Evolutionary conservation across 345 rosid species (phyloP), one percentile per base, ranked within the genome.

Genomic region (Limnanthes douglasii): DNA sequence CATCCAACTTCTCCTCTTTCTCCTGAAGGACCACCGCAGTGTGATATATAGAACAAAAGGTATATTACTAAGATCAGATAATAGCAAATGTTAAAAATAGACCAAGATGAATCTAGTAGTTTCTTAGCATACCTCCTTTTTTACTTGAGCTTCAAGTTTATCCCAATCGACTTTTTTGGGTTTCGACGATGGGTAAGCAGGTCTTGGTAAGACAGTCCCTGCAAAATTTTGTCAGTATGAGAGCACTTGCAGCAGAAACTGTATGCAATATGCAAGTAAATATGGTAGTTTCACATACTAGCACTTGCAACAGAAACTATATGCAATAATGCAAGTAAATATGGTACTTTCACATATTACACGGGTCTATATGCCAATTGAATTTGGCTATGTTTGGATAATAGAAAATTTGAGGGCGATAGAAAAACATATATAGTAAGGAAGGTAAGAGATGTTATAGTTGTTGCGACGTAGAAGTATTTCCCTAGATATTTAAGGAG

Each of bases 1-100:
- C 99, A 33, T 85, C 94, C 16, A 92, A 57, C 45, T 80, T 80
- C 59, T 92, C 99, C 6, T 92, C 94, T 63, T 85, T 92, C 55
- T 92, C 99, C 99, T 90, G 71, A 38, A 61, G 53, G 5, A 18
- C 23, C 26, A 32, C 15, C 35, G 28, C 31, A 32, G 2, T 26
- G 17, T 4, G 11, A 51, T 5, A 21, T 15, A 29, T 27, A 9
- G 21, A 26, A 20, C 18, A 24, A 20, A 5, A 8, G 34, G 0
- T 42, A 33, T n/a, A 23, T 39, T 14, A 27, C 18, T 20, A 2
- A 11, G 12, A 15, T 19, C 5, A 2, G 6, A 16, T 3, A 10
- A 0, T 15, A 18, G 26, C 24, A 41, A 21, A 41, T 13, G 23
- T 24, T 16, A 31, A 13, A 25, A 6, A 8, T 4, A 22, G 17